Evolutionary conservation across 768 basidiomycete genomes (phyloP).

Genomic region (Sutorius australiensis): DNA sequence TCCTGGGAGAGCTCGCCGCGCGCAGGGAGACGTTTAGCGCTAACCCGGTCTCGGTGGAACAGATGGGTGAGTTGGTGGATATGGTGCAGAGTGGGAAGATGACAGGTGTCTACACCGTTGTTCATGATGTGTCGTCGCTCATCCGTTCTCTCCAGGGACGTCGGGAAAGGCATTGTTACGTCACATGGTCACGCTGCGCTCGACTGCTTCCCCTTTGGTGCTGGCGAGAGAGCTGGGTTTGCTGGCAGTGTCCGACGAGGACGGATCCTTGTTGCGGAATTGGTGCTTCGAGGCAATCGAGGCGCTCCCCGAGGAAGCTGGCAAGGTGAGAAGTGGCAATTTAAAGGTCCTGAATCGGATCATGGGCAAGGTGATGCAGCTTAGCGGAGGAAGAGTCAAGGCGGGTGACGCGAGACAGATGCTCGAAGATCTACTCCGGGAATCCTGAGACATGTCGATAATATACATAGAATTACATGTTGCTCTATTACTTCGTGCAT

Average conservation of each 20-base stretch:
- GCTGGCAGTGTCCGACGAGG: constrained; percentile 35
- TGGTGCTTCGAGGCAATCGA: constrained; percentile 65
- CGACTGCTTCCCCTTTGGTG: constrained; percentile 35
- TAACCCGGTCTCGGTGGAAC: constrained; percentile 55
- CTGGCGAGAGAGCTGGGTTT: constrained; percentile 52
- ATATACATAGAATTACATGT: background rate
- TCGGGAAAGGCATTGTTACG: constrained; percentile 77
- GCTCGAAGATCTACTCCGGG: constrained; percentile 45
- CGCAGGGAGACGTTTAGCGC: constrained; percentile 53
- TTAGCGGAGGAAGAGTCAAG: constrained; percentile 74
- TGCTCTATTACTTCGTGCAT: background rate
- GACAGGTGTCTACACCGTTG: constrained; percentile 49
- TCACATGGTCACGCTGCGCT: constrained; percentile 52
- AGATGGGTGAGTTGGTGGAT: constrained; percentile 76
- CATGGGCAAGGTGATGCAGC: constrained; percentile 64
- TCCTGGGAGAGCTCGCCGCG: constrained; percentile 71
- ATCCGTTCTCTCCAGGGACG: constrained; percentile 47
- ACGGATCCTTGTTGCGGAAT: constrained; percentile 39
- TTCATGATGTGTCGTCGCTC: background rate
- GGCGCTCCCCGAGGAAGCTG: constrained; percentile 62
- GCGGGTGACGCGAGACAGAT: constrained; percentile 53
- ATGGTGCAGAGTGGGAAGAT: constrained; percentile 62
- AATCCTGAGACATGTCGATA: background rate
- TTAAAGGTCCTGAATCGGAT: constrained; percentile 62
- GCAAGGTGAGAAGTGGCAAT: constrained; percentile 64